Conservation (phyloP, 768 basidiomycete species). For the Boletus rex-veris region DNA sequence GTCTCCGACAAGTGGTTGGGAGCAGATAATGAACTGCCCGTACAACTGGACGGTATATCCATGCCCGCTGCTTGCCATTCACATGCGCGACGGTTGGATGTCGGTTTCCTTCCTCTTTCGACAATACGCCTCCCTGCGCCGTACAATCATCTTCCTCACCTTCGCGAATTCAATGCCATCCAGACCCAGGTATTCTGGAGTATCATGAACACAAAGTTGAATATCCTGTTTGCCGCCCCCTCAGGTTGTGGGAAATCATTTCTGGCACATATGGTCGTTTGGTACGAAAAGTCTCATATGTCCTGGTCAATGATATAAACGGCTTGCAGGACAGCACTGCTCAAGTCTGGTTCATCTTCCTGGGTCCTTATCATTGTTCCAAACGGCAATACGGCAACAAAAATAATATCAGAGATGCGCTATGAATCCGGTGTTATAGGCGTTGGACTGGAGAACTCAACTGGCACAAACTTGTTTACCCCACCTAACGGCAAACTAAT, state of each 20-base stretch:
- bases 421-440: conserved; percentile 35
- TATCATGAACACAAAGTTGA: conserved; percentile 58
- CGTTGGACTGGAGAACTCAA: conserved; percentile 37
- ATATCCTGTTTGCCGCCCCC: conserved; percentile 76
- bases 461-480: conserved; percentile 32
- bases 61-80: conserved; percentile 67
- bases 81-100: conserved; percentile 61
- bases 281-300: conserved; percentile 47
- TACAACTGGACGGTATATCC: conserved; percentile 63
- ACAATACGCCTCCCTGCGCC: conserved; percentile 45
- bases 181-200: conserved; percentile 92
- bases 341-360: conserved; percentile 38
- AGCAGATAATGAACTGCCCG: conserved; percentile 68
- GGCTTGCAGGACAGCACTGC: conserved; percentile 50
- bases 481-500: conserved; percentile 43
- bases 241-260: conserved; percentile 78
- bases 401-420: conserved; percentile 53
- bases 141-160: conserved; percentile 40
- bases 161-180: conserved; percentile 71
- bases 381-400: conserved; percentile 50
- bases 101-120: conserved; percentile 69
- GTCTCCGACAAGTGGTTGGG: conserved; percentile 94
- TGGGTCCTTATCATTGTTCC: conserved; percentile 68
- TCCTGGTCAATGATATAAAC: conserved; percentile 12
- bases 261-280: conserved; percentile 64